Percentiles rank a stretch among this genome's conserved stretches.
Evolutionary conservation across 164 flowering plant genomes (phyloP).

Genomic region (Litsea cubeba): DNA sequence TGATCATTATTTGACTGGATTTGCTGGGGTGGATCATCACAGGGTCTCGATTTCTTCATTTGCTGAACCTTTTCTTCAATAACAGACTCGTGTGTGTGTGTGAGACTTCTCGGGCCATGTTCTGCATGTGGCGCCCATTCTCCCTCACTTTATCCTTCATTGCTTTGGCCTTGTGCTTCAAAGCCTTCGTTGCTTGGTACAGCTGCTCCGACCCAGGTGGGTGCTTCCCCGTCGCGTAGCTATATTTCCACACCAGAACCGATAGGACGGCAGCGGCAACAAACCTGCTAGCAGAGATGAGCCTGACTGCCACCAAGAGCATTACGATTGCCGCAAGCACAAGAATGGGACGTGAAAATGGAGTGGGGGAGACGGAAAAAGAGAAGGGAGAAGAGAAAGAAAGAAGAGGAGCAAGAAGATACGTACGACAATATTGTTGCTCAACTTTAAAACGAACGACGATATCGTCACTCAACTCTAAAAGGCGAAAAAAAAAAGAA

Average conservation of each 20-base stretch:
- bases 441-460: no score
- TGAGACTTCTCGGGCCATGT: slow-evolving; percentile 3
- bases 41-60: no score
- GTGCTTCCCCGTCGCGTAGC: slow-evolving; percentile 21
- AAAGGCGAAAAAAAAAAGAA: no score
- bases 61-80: no score
- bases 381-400: no score
- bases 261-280: slow-evolving; percentile 12
- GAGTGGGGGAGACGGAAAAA: no score
- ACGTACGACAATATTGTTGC: no score
- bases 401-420: no score
- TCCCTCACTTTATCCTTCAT: slow-evolving; percentile 44
- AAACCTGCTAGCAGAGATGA: slow-evolving; percentile 20
- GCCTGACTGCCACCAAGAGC: slow-evolving; percentile 16
- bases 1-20: no score
- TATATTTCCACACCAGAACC: slow-evolving; percentile 21
- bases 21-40: no score
- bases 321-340: slow-evolving; percentile 21
- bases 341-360: slow-evolving; percentile 13
- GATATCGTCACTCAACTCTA: no score
- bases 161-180: slow-evolving; percentile 35
- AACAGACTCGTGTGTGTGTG: not conserved
- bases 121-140: slow-evolving; percentile 26
- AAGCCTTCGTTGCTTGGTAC: slow-evolving; percentile 29
- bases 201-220: slow-evolving; percentile 37